phyloP scores from a whole-genome alignment of 345 rosid species.

The Salix exigua region DNA sequence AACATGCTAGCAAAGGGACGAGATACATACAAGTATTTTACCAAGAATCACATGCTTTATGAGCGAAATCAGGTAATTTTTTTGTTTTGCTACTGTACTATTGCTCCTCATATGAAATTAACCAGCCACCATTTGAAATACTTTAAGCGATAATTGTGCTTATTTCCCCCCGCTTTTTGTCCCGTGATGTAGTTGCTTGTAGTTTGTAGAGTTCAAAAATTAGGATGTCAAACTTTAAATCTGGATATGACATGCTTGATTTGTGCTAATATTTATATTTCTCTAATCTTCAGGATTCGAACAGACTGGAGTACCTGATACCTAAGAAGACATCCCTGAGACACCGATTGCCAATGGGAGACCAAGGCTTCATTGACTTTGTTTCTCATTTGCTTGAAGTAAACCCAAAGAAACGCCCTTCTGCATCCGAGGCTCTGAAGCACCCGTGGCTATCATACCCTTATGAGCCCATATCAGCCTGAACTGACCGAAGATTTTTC shows the following conservation, averaged over 20 bases:
- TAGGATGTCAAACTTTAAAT: not conserved
- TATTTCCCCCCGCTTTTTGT: not conserved
- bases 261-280: not conserved
- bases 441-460: constrained; percentile 92
- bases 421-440: constrained; percentile 81
- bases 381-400: constrained; percentile 80
- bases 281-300: constrained; percentile 59
- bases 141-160: not conserved
- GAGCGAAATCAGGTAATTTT: constrained; percentile 81
- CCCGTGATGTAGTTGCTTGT: not conserved
- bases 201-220: not conserved
- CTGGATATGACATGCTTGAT: not conserved
- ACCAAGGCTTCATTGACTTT: constrained; percentile 89
- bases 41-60: constrained; percentile 88
- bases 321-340: constrained; percentile 84
- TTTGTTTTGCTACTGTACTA: not conserved
- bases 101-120: not conserved
- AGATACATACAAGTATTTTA: constrained; percentile 87
- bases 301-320: constrained; percentile 78
- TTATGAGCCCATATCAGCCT: constrained; percentile 90
- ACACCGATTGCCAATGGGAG: constrained; percentile 96
- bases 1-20: constrained; percentile 89
- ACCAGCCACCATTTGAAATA: too few species aligned
- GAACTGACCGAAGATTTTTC: constrained; percentile 9
- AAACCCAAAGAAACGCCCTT: constrained; percentile 89